Evolutionary conservation across 345 rosid species (phyloP), one percentile per base, ranked within the genome.

Genomic region (Fremontodendron californicum): DNA sequence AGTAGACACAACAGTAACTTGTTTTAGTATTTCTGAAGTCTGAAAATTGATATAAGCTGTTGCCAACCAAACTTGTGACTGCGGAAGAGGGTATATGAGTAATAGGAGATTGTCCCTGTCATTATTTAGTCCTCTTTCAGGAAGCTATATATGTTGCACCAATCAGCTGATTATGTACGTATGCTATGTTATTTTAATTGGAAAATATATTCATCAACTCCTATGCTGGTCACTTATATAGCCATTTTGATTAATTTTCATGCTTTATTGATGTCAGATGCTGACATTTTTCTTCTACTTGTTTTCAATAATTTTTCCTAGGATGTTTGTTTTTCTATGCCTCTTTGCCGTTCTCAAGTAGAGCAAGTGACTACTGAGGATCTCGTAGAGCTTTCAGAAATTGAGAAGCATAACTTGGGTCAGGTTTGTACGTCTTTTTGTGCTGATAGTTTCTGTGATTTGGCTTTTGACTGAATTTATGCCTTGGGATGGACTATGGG

Each of bases 291-390:
- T 19, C 10, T 35, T 45, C 60, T 49, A 21, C 58, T 12, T 57
- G 51, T 39, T 77, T 51, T 64, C 54, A 37, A 61, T 68, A 18
- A 68, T 80, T 19, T 49, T 83, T 74, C 55, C 64, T 79, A 96
- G 97, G 99, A 92, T 89, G 76, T 91, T 37, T 87, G 85, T 79
- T 96, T 89, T 90, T 87, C 97, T 54, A 90, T 96, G 98, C 99
- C 99, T 46, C 94, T 94, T 81, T 96, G 97, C 85, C 88, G 72
- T 78, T 90, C 94, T 75, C 89, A 94, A 84, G 89, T 90, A 55
- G 98, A 94, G 79, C 90, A 94, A 80, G 88, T 83, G 45, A 86
- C 92, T 51, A 83, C 86, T 18, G 98, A 94, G 86, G 95, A 96
- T 85, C 87, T 96, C 76, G 87, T 87, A 31, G 98, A 96, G 88